These are phyloP conservation scores for Actinomortierella wolfii DNA, from an alignment of 371 early-diverging fungal genomes.

Conservation along the genomic window DNA sequence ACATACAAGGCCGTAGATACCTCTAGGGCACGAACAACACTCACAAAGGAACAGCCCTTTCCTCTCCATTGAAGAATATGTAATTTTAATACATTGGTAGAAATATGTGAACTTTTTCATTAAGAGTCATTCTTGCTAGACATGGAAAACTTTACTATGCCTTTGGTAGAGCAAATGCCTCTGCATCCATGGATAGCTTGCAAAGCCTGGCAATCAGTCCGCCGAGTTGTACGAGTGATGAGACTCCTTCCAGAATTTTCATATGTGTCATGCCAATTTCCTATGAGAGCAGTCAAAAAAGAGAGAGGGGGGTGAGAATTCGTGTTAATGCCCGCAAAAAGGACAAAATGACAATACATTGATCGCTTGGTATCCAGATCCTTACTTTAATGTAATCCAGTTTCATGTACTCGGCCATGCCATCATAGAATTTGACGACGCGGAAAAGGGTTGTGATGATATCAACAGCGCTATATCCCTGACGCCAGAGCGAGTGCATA, in stretches of 20 bases:
- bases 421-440: constrained; percentile 74
- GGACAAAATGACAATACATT: no score
- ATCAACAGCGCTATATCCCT: constrained; percentile 90
- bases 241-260: constrained; percentile 84
- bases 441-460: constrained; percentile 91
- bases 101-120: no score
- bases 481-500: constrained; percentile 72
- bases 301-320: background rate
- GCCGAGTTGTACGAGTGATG: constrained; percentile 78
- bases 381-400: constrained; percentile 83
- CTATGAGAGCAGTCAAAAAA: constrained; percentile 35
- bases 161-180: constrained; percentile 12
- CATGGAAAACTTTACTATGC: background rate
- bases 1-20: no score
- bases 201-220: constrained; percentile 79
- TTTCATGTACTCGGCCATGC: constrained; percentile 73
- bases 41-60: no score
- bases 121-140: no score
- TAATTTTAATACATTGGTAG: no score
- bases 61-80: no score
- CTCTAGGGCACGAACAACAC: no score
- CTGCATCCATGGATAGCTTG: constrained; percentile 41
- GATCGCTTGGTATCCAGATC: no score
- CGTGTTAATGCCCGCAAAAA: no score
- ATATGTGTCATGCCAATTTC: constrained; percentile 89